Evolutionary conservation across 257 asterid species (phyloP).

Genomic region (Jaltomata sinuosa): DNA sequence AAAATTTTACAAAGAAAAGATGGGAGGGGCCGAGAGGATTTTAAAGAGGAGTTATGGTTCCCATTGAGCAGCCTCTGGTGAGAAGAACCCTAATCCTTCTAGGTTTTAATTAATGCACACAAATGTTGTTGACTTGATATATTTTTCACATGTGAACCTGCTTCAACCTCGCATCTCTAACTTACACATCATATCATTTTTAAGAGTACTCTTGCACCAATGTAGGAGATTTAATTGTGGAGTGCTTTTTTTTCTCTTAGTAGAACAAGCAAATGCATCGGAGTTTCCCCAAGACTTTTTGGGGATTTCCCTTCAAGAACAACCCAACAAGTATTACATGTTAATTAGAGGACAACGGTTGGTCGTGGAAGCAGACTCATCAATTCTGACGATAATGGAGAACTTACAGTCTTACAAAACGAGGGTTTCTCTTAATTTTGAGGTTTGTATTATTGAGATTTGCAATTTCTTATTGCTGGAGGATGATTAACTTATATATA

Average conservation of each 20-base stretch:
- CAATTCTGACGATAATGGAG: slow-evolving; percentile 82
- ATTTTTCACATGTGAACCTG: not conserved
- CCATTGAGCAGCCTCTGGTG: too few relatives aligned
- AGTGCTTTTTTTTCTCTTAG: slow-evolving; percentile 39
- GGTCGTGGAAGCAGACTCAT: not conserved
- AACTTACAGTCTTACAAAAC: slow-evolving; percentile 78
- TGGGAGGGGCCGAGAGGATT: too few relatives aligned
- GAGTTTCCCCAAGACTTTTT: too few relatives aligned
- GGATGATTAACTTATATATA: not conserved
- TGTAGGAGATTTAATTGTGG: not conserved
- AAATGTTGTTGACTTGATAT: not conserved
- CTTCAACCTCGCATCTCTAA: not conserved
- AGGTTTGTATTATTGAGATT: slow-evolving; percentile 32
- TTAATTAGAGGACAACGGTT: too few relatives aligned
- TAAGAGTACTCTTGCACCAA: not conserved
- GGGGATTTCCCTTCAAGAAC: too few relatives aligned
- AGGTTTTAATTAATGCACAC: too few relatives aligned
- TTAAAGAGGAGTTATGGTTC: too few relatives aligned
- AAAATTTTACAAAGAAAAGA: too few relatives aligned
- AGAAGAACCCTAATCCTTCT: too few relatives aligned
- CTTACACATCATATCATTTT: not conserved
- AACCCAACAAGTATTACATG: too few relatives aligned
- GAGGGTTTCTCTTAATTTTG: slow-evolving; percentile 73
- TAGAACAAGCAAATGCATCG: too few relatives aligned
- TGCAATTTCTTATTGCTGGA: slow-evolving; percentile 15